phyloP scores from a whole-genome alignment of 2,329 filamentous ascomycete genomes.

The Xylariaceae sp. region DNA sequence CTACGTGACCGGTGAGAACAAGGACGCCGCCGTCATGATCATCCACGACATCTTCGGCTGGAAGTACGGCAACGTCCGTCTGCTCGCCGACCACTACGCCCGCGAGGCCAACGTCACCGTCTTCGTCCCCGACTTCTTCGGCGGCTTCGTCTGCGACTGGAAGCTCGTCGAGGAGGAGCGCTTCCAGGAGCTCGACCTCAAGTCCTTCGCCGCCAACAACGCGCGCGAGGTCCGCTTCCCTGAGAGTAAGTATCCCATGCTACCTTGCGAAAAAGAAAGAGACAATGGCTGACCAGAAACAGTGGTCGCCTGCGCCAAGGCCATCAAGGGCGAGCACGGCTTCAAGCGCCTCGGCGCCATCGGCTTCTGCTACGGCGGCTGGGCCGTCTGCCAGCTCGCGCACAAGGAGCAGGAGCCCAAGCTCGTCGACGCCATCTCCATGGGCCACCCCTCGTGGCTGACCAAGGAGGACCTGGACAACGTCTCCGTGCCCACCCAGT shows the following conservation, averaged over 20 bases:
- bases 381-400: constrained; percentile 41
- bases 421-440: constrained; percentile 39
- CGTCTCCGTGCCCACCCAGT: constrained; percentile 41
- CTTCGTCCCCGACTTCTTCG: constrained; percentile 39
- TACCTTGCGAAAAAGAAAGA: too few relatives aligned
- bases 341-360: constrained; percentile 36
- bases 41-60: constrained; percentile 41
- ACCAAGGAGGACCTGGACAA: constrained; percentile 40
- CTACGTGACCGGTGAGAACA: constrained; percentile 36
- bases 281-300: too few relatives aligned
- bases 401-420: constrained; percentile 30
- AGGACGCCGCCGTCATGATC: constrained; percentile 34
- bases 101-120: constrained; percentile 41
- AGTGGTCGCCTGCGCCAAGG: constrained; percentile 33
- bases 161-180: constrained; percentile 27
- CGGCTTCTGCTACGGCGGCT: constrained; percentile 45
- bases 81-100: constrained; percentile 46
- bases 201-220: constrained; percentile 34
- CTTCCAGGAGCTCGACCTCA: constrained; percentile 36
- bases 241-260: constrained; percentile 22
- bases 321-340: constrained; percentile 31
- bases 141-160: constrained; percentile 32
- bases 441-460: constrained; percentile 39
- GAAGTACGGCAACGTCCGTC: constrained; percentile 40
- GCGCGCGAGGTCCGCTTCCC: constrained; percentile 36